Evolutionary conservation across 768 basidiomycete genomes (phyloP).

Genomic region (Amanita rimosa): DNA sequence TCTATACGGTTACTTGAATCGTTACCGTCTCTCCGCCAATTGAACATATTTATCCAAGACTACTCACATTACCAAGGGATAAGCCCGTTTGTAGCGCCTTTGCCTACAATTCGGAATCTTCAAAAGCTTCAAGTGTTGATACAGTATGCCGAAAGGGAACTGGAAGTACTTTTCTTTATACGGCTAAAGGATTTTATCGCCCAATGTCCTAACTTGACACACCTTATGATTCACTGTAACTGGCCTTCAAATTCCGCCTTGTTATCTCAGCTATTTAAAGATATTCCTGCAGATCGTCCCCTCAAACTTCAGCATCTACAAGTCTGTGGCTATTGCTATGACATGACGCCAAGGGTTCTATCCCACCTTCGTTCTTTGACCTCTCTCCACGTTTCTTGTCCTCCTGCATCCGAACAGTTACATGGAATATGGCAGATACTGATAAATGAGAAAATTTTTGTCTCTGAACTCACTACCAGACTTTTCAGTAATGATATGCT

Average conservation of each 20-base stretch:
- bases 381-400: neutral
- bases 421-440: neutral
- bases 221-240: no score
- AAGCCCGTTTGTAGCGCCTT: neutral
- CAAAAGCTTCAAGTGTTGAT: neutral
- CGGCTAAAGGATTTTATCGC: neutral
- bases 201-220: neutral
- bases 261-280: neutral
- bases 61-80: neutral
- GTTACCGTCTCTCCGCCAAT: neutral
- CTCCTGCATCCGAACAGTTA: neutral
- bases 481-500: neutral
- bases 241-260: no score
- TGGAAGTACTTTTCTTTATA: neutral
- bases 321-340: neutral
- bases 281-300: neutral
- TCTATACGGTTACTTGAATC: neutral
- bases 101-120: neutral
- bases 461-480: neutral
- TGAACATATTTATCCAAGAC: neutral
- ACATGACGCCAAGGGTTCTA: neutral
- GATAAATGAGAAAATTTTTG: neutral
- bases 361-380: neutral
- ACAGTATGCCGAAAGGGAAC: neutral
- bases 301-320: neutral